Evolutionary conservation across 2,329 filamentous ascomycete genomes (phyloP).

Genomic region (Microdochium trichocladiopsis): DNA sequence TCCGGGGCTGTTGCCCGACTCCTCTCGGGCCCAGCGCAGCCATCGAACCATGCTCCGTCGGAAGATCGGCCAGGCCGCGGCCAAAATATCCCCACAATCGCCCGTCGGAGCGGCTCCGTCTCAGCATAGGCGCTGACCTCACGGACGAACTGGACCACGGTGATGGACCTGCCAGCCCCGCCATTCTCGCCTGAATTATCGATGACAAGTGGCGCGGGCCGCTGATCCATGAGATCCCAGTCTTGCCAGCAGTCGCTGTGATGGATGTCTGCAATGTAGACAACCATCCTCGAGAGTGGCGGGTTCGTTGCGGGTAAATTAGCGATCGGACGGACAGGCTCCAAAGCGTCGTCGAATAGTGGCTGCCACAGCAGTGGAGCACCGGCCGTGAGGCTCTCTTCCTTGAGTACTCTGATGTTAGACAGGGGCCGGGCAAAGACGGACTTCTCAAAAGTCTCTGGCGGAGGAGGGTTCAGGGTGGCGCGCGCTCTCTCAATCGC

Average conservation of each 20-base stretch:
- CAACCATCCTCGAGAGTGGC: neutral
- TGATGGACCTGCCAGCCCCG: too few species aligned
- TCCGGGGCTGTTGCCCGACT: too few species aligned
- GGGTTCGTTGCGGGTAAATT: neutral
- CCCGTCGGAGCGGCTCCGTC: too few species aligned
- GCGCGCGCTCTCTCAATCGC: neutral
- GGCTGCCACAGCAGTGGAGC: neutral
- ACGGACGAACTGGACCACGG: too few species aligned
- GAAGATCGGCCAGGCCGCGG: too few species aligned
- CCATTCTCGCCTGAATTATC: neutral
- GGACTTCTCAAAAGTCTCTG: neutral
- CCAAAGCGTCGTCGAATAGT: neutral
- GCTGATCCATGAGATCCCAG: neutral
- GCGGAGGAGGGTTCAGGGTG: neutral
- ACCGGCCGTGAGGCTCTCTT: neutral
- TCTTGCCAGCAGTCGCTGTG: neutral
- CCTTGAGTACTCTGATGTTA: neutral
- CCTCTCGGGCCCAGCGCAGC: too few species aligned
- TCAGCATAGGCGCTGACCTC: too few species aligned
- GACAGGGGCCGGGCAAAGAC: neutral
- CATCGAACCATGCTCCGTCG: too few species aligned
- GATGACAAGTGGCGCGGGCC: neutral
- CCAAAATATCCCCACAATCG: too few species aligned
- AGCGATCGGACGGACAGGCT: neutral
- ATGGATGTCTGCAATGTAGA: neutral